Conservation (phyloP, 2,329 filamentous ascomycete species). For the Trichoderma pleuroti region DNA sequence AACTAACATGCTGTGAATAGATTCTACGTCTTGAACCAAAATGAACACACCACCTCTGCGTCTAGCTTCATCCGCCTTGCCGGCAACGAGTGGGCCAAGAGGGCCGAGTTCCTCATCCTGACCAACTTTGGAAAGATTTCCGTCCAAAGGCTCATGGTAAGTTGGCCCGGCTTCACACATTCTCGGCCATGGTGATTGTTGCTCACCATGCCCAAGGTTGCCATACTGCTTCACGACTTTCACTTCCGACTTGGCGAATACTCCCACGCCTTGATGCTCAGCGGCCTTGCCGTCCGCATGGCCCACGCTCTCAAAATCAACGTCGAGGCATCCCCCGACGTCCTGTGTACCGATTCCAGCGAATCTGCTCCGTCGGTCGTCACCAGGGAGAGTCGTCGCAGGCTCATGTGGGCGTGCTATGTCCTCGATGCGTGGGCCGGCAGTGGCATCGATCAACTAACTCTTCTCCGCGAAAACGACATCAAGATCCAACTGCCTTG, state of each 20-base stretch:
- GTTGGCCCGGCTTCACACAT: not conserved
- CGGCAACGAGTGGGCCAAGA: slow-evolving; percentile 38
- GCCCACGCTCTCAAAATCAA: slow-evolving; percentile 42
- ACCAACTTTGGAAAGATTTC: slow-evolving; percentile 40
- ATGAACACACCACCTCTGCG: slow-evolving; percentile 31
- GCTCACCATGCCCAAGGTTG: slow-evolving; percentile 29
- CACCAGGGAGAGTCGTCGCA: slow-evolving; percentile 37
- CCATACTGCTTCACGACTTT: slow-evolving; percentile 39
- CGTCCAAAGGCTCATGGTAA: slow-evolving; percentile 38
- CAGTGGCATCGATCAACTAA: slow-evolving; percentile 38
- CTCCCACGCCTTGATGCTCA: slow-evolving; percentile 40
- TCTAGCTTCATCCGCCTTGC: slow-evolving; percentile 32
- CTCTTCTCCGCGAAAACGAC: slow-evolving; percentile 38
- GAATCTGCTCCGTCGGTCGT: slow-evolving; percentile 34
- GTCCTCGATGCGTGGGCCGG: slow-evolving; percentile 41
- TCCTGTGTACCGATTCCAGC: slow-evolving; percentile 36
- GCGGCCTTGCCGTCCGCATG: slow-evolving; percentile 41
- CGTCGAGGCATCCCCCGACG: slow-evolving; percentile 35
- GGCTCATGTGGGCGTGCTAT: slow-evolving; percentile 43
- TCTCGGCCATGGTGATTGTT: not conserved
- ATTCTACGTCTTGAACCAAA: slow-evolving; percentile 34
- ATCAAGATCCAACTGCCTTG: slow-evolving; percentile 41
- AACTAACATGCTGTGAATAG: slow-evolving; percentile 22
- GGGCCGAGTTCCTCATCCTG: slow-evolving; percentile 35
- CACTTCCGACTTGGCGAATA: slow-evolving; percentile 40